phyloP scores from a whole-genome alignment of 1,284 basidiomycete species.

The Trichosporon sp. region DNA sequence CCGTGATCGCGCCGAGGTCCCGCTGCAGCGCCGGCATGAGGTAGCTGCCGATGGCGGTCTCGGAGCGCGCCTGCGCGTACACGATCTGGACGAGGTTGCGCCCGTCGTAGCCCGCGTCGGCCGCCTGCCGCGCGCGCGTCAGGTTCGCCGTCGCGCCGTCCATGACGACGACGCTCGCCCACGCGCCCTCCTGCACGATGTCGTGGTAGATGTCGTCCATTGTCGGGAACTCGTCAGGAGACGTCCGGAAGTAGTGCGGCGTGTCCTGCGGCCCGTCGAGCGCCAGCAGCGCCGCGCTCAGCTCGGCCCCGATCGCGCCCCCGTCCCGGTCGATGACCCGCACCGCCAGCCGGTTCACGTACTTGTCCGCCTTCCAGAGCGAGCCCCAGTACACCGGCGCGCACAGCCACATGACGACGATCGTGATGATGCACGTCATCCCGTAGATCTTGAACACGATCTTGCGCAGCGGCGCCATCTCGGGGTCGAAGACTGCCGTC shows the following conservation, averaged over 20 bases:
- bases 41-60: conserved; percentile 45
- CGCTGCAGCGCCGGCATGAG: conserved; percentile 38
- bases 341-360: conserved; percentile 50
- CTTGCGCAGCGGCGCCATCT: conserved; percentile 33
- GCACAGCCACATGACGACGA: conserved; percentile 43
- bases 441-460: conserved; percentile 40
- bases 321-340: conserved; percentile 54
- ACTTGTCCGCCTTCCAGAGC: conserved; percentile 43
- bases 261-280: conserved; percentile 17
- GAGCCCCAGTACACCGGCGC: conserved; percentile 53
- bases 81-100: conserved; percentile 34
- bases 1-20: conserved; percentile 30
- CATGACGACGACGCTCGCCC: conserved; percentile 44
- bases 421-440: conserved; percentile 28
- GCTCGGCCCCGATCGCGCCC: conserved; percentile 47
- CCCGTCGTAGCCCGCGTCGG: conserved; percentile 35
- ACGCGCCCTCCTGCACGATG: conserved; percentile 43
- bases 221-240: conserved; percentile 32
- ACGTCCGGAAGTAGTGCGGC: conserved; percentile 37
- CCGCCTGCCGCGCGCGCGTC: conserved; percentile 30
- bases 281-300: conserved; percentile 27
- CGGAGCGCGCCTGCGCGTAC: conserved; percentile 49
- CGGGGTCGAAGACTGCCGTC: conserved; percentile 30
- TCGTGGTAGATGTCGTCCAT: conserved; percentile 27
- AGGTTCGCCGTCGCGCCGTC: conserved; percentile 32